Base-by-base conservation (phyloP, 495 filamentous ascomycete species). In the Xylaria telfairii region DNA sequence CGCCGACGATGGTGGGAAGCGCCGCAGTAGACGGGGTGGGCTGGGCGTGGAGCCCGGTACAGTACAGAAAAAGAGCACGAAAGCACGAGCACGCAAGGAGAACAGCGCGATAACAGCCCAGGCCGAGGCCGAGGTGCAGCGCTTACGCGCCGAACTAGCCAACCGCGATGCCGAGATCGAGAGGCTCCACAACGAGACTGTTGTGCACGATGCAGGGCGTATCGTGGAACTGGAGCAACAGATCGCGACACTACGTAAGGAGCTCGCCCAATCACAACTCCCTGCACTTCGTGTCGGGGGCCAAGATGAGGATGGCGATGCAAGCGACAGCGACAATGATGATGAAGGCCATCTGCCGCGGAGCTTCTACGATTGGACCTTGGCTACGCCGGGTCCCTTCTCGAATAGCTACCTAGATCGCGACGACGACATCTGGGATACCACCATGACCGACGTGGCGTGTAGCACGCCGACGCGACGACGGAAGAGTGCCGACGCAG, bases 1-100 rank as follows among this genome's bases (percentile, higher is more conserved):
- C 5, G 77, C 95, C 28, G 91, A 93, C 73, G 83, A 83, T 28
- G 87, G 93, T n/a, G 85, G 88, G n/a, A 89, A 90, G 76, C 88
- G 92, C 28, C 86, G 92, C 54, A 85, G 94, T 30, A 85, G 88
- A 17, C 88, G 92, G 93, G 91, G 72, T 87, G 92, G 70, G 15
- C 21, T n/a, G 21, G 19, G 9, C n/a, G 59, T 17, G 10, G 21
- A 69, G 44, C 21, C 9, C 7, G 47, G 12, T n/a, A 24, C 32
- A 32, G 15, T 10, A 13, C 59, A 7, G 32, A 64, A 26, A 28
- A 57, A 34, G 21, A 59, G 8, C 12, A 19, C 30, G 3, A 68
- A n/a, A 47, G 7, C 65, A 7, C 54, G 51, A 28, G 51, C 65
- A 4, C 46, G 64, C 0, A 59, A 32, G 24, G 54, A 46, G 39